Evolutionary conservation across 2,329 filamentous ascomycete genomes (phyloP), one percentile per base, ranked within the genome.

Genomic region (Sclerotinia nivalis): DNA sequence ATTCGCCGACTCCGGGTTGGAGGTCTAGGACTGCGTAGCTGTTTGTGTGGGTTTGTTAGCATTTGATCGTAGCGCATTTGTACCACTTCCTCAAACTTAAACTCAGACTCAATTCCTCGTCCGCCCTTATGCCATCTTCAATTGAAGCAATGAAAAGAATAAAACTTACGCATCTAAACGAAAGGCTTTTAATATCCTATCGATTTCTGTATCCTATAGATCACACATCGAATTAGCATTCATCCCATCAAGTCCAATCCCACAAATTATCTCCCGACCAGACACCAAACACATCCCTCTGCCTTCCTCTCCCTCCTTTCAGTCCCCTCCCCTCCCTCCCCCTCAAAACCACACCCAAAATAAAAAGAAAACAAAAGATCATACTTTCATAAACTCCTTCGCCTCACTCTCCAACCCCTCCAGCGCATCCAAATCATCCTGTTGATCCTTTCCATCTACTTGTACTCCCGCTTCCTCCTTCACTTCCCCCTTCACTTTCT

Each of bases 21-120:
- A 99, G 91, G 80, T 96, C 96, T 59, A 99, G 90, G 62, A 99
- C 93, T 65, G 95, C 93, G 80, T 99, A 99, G 75, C 90, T 92
- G 72, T 66, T 25, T 31, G 43, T 25, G 13, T n/a, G 15, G 28
- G 69, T 28, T n/a, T 68, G 61, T 75, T 54, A 74, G 69, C 37
- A 49, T 37, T 6, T 25, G 3, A 25, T 47, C 49, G 9, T 25
- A 15, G 37, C 31, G 54, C 28, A 4, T 25, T 56, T 45, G 25
- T 70, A 71, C 60, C n/a, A 62, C 18, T 22, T 5, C 2, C 4
- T 31, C 50, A 13, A 47, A 15, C 9, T 31, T 7, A 5, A 34
- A 2, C 22, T 49, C 6, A 49, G 22, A 31, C 7, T 20, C 4
- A 4, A 22, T 9, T 10, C 25, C 12, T 59, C 45, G 8, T 1